A percentile compares a stretch with the other conserved stretches of the same genome.
These are phyloP conservation scores for Triticum timopheevii DNA, from an alignment of 176 grass and related monocot genomes.

Conservation along the genomic window DNA sequence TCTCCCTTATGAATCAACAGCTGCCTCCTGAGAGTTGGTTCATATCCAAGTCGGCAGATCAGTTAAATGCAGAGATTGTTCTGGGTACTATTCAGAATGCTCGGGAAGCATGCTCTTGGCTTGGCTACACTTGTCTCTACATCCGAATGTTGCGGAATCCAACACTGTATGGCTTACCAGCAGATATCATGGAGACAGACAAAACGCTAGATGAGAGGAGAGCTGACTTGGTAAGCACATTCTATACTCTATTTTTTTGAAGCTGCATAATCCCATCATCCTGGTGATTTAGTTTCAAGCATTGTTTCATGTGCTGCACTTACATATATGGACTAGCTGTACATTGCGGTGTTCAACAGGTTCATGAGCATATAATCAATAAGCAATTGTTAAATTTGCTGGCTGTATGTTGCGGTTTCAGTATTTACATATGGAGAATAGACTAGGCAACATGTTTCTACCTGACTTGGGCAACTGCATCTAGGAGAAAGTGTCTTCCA, in stretches of 20 bases:
- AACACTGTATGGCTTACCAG: constrained; percentile 81
- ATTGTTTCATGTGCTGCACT: not conserved
- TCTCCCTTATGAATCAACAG: constrained; percentile 96
- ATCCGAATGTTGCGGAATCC: constrained; percentile 90
- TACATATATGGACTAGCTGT: not conserved
- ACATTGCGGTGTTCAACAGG: not conserved
- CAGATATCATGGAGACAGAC: constrained; percentile 69
- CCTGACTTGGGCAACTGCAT: not conserved
- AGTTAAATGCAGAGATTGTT: constrained; percentile 92
- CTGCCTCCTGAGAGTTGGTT: constrained; percentile 92
- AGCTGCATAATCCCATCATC: too few species aligned
- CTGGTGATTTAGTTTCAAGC: too few species aligned
- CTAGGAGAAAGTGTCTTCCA: not conserved
- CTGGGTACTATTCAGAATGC: constrained; percentile 89
- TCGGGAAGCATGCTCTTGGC: constrained; percentile 80
- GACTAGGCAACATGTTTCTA: not conserved
- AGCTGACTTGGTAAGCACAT: constrained; percentile 80
- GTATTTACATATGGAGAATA: not conserved
- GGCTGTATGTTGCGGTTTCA: not conserved
- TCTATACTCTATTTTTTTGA: not conserved
- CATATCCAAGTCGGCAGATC: constrained; percentile 73
- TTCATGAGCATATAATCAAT: not conserved
- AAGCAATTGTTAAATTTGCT: not conserved
- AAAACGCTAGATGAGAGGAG: constrained; percentile 84
- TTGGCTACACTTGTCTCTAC: constrained; percentile 88